Percentiles rank a stretch among this genome's conserved stretches.
phyloP scores from a whole-genome alignment of 73 alveolate genomes.

The Paramecium octaurelia region DNA sequence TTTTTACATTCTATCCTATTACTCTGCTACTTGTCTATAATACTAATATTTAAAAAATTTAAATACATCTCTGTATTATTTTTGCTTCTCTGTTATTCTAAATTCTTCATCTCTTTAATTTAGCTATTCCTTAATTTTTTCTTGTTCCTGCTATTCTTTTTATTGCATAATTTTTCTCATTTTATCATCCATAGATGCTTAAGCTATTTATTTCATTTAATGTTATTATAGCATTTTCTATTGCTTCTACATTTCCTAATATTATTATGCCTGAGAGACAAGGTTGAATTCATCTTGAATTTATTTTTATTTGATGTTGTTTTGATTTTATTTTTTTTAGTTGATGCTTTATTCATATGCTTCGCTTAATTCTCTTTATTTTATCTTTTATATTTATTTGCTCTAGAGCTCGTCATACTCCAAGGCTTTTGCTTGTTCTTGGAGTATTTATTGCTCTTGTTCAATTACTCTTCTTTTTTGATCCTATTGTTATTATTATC shows the following conservation, averaged over 20 bases:
- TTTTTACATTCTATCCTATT: not conserved
- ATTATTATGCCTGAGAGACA: slow-evolving; percentile 6
- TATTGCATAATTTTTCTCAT: not conserved
- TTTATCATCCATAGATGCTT: slow-evolving; percentile 13
- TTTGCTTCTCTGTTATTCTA: not conserved
- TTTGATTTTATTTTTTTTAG: not conserved
- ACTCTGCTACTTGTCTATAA: not conserved
- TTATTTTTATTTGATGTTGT: not conserved
- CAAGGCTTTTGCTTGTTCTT: not conserved
- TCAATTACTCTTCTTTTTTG: not conserved
- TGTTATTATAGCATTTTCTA: not conserved
- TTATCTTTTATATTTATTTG: not conserved
- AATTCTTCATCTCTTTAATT: slow-evolving; percentile 8
- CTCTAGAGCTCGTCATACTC: not conserved
- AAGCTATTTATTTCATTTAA: not conserved
- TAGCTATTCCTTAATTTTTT: not conserved
- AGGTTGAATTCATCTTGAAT: slow-evolving; percentile 9
- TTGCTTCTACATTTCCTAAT: not conserved
- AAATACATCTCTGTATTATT: not conserved
- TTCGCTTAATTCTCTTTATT: slow-evolving; percentile 6
- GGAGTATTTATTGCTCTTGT: not conserved
- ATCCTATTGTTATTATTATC: not conserved
- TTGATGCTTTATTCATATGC: slow-evolving; percentile 9
- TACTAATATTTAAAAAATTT: not conserved
- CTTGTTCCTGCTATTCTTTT: not conserved